phyloP scores from a whole-genome alignment of 345 rosid species.

The Linum tenue region DNA sequence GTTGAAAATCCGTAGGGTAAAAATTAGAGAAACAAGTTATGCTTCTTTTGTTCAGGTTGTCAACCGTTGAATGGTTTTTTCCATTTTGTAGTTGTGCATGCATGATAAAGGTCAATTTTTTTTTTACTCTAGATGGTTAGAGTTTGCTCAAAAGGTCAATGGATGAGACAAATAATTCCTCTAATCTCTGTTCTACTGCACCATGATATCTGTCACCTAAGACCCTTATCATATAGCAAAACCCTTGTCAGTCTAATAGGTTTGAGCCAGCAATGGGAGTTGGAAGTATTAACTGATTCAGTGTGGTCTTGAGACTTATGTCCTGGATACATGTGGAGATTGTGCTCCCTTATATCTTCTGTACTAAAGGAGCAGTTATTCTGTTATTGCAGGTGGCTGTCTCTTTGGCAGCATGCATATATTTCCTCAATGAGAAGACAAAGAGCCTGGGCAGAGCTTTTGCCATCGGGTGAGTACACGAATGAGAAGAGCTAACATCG shows the following conservation, averaged over 20 bases:
- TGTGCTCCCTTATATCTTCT: too few relatives aligned
- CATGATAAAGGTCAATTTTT: too few relatives aligned
- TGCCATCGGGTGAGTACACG: conserved; percentile 45
- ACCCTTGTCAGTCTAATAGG: background rate
- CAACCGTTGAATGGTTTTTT: too few relatives aligned
- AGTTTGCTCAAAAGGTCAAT: too few relatives aligned
- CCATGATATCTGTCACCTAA: background rate
- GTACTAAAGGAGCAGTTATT: background rate
- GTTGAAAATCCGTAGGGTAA: too few relatives aligned
- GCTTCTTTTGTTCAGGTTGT: too few relatives aligned
- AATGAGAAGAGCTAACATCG: background rate
- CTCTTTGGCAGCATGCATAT: conserved; percentile 87
- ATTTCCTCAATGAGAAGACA: conserved; percentile 86
- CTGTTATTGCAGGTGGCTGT: conserved; percentile 64
- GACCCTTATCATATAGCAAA: background rate
- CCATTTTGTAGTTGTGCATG: too few relatives aligned
- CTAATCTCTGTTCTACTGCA: background rate
- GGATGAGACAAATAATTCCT: background rate
- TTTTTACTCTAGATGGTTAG: background rate
- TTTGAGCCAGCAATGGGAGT: too few relatives aligned
- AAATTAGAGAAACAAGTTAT: too few relatives aligned
- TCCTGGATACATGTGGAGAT: too few relatives aligned
- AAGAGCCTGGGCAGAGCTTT: conserved; percentile 81
- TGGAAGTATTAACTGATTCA: too few relatives aligned
- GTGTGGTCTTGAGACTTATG: too few relatives aligned